Evolutionary conservation across 192 early-diverging fungal genomes (phyloP).

Genomic region (Entophlyctis luteolus): DNA sequence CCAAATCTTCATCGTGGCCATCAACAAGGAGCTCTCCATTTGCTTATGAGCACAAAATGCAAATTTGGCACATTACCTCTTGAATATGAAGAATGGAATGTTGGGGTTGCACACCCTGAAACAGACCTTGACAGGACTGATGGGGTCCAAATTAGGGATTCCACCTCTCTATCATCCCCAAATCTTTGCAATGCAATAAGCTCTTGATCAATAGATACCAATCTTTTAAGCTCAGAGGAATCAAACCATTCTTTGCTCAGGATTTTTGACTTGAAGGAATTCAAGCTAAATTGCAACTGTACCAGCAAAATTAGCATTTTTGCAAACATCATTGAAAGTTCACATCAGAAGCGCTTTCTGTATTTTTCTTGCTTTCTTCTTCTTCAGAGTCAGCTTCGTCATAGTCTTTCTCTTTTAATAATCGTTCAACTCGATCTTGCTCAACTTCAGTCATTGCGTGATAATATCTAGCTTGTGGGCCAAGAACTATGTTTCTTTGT

Average conservation of each 20-base stretch:
- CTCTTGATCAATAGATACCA: not conserved
- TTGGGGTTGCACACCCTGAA: not conserved
- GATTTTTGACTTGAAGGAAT: too few relatives aligned
- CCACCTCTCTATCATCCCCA: not conserved
- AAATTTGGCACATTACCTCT: too few relatives aligned
- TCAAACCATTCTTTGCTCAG: not conserved
- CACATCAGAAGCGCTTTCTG: too few relatives aligned
- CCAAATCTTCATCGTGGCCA: too few relatives aligned
- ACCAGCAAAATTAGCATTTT: too few relatives aligned
- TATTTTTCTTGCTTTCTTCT: too few relatives aligned
- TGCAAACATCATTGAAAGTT: not conserved
- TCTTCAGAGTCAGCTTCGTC: not conserved
- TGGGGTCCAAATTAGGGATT: not conserved
- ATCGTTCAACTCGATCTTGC: slow-evolving; percentile 34
- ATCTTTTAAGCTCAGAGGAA: not conserved
- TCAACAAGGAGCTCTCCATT: too few relatives aligned
- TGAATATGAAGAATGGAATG: not conserved
- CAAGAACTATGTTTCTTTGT: slow-evolving; percentile 48
- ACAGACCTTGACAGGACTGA: not conserved
- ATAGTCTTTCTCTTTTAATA: slow-evolving; percentile 18
- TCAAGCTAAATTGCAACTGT: too few relatives aligned
- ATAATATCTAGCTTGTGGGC: slow-evolving; percentile 48
- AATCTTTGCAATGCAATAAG: not conserved
- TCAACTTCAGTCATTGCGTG: slow-evolving; percentile 50
- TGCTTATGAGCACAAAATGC: too few relatives aligned